Base-by-base conservation (phyloP, 1,139 yeast genomes). In the Sugiyamaella sp. region DNA sequence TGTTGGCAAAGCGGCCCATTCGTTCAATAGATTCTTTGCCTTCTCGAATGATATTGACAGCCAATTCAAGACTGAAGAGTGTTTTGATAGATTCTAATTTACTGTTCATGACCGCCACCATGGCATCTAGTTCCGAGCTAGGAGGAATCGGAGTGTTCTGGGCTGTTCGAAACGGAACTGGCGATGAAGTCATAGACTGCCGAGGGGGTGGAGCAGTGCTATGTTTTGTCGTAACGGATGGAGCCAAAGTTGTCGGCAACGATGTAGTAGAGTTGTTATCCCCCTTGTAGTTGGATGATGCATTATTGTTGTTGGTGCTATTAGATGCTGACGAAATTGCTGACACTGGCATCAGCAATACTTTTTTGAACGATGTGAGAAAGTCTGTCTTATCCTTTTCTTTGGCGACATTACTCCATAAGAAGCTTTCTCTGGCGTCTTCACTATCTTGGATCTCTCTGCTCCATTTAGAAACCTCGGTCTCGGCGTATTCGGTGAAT, bases 281-380 rank as follows among this genome's bases (percentile, higher is more conserved):
- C 5, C 57, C 43, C 27, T 47, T 43, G 39, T 39, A n/a, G 3
- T 32, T 4, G 3, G 49, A 14, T 3, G 49, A 19, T 17, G 32
- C 41, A 32, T 37, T 47, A 45, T 32, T 37, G 25, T 42, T 44
- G 32, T 42, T 38, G 42, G 12, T n/a, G 29, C 16, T 21, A 10
- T 41, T 25, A 3, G 53, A 16, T 16, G 51, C 19, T 41, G 52
- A 52, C 17, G 61, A 57, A 14, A 66, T 62, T 10, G 61, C 68
- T 14, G 63, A 61, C 9, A 70, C 74, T 1, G 76, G 75, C 66
- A 70, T 67, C 59, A 70, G 56, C 16, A 73, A 58, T 2, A 71
- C 77, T 57, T 73, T 76, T 62, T 80, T 80, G 58, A 85, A 74
- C 24, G 84, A 80, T 1, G 82, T 78, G 39, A 83, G 74, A 60